Evolutionary conservation across 192 early-diverging fungal species (phyloP).

Genomic region (Funneliformis geosporum): DNA sequence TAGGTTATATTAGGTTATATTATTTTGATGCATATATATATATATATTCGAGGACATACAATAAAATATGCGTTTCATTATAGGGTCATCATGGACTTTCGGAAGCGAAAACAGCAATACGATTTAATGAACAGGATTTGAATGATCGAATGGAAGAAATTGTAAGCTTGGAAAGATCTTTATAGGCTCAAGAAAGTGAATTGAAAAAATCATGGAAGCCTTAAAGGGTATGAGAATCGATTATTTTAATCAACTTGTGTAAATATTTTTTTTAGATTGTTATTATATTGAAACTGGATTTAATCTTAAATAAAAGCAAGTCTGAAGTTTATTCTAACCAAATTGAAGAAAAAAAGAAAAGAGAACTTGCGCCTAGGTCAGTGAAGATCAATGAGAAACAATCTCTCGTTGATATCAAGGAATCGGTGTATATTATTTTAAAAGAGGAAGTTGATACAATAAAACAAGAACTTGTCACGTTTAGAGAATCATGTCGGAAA

Average conservation of each 20-base stretch:
- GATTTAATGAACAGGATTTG: slow-evolving; percentile 69
- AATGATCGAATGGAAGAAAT: slow-evolving; percentile 59
- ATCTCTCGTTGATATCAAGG: slow-evolving; percentile 70
- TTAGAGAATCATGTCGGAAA: slow-evolving; percentile 49
- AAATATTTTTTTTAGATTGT: neutral
- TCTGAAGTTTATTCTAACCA: slow-evolving; percentile 77
- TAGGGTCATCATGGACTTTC: slow-evolving; percentile 58
- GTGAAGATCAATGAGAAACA: slow-evolving; percentile 37
- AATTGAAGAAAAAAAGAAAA: slow-evolving; percentile 84
- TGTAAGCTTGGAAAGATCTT: slow-evolving; percentile 59
- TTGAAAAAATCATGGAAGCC: slow-evolving; percentile 79
- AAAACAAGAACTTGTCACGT: slow-evolving; percentile 47
- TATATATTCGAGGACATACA: neutral
- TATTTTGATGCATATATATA: neutral
- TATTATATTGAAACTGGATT: neutral
- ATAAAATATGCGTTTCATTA: neutral
- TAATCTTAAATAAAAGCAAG: slow-evolving; percentile 59
- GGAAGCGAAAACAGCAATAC: slow-evolving; percentile 66
- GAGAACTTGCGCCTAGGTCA: slow-evolving; percentile 81
- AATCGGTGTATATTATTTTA: slow-evolving; percentile 80
- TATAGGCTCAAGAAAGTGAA: slow-evolving; percentile 64
- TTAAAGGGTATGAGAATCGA: slow-evolving; percentile 47
- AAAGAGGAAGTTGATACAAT: slow-evolving; percentile 60
- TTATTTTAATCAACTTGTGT: neutral
- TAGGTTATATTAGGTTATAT: slow-evolving; percentile 18